Conservation (phyloP, 192 early-diverging fungal genomes). For the Funneliformis mosseae region DNA sequence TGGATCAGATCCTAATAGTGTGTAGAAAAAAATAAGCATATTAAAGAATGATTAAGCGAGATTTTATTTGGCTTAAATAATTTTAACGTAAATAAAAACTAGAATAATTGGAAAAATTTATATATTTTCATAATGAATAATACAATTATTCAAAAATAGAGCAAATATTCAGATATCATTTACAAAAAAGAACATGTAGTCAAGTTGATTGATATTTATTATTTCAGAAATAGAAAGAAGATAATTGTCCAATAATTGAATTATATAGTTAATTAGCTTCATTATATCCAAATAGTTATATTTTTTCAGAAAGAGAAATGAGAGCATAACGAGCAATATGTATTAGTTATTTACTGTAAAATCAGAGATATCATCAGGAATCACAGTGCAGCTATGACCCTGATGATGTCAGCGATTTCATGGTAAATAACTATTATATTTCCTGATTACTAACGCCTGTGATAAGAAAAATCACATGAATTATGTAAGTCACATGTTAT, state of each 20-base stretch:
- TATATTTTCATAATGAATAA: neutral
- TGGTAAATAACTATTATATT: no score
- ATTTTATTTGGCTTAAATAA: neutral
- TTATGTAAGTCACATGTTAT: no score
- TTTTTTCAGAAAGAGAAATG: neutral
- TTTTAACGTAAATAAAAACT: neutral
- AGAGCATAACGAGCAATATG: neutral
- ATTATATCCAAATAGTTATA: neutral
- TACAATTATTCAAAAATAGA: neutral
- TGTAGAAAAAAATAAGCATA: slow-evolving; percentile 13
- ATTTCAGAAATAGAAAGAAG: neutral
- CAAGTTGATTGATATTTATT: neutral
- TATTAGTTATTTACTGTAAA: no score
- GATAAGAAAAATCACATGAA: no score
- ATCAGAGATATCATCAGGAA: no score
- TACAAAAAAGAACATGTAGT: no score
- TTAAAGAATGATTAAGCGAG: neutral
- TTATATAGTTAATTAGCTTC: neutral
- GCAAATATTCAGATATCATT: neutral
- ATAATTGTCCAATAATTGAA: neutral
- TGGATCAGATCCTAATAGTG: neutral
- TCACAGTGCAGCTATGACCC: no score
- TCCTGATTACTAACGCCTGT: no score
- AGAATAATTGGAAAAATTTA: neutral
- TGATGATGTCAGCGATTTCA: no score